phyloP scores from a whole-genome alignment of 176 grass and related monocot species.

The Carex scoparia region DNA sequence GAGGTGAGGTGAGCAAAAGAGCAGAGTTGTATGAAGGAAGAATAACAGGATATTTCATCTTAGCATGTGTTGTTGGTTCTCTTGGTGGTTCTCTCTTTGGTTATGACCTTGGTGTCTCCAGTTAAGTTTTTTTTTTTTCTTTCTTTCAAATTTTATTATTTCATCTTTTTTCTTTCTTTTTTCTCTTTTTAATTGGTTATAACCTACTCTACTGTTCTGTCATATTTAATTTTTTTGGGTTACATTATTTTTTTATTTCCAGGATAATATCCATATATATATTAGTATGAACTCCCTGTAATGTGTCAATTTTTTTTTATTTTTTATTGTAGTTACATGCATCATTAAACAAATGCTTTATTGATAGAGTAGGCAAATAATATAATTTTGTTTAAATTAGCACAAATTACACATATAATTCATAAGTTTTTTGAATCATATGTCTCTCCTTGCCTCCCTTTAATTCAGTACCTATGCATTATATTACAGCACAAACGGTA shows the following conservation, averaged over 20 bases:
- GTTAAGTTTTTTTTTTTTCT: conserved; percentile 26
- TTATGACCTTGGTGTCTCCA: conserved; percentile 93
- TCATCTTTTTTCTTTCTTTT: neutral
- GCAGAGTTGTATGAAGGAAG: conserved; percentile 72
- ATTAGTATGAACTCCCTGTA: neutral
- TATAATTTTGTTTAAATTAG: no score
- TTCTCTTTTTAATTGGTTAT: neutral
- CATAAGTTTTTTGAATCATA: no score
- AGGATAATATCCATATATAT: neutral
- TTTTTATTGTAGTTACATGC: no score
- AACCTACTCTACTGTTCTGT: neutral
- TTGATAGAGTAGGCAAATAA: no score
- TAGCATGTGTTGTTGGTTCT: conserved; percentile 87
- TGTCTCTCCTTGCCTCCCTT: no score
- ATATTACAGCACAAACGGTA: no score
- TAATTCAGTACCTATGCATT: neutral
- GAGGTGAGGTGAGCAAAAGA: conserved; percentile 40
- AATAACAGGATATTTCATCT: conserved; percentile 80
- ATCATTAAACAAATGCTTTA: no score
- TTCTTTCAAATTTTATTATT: neutral
- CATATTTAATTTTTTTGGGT: neutral
- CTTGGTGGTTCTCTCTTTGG: conserved; percentile 98
- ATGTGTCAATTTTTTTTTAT: neutral
- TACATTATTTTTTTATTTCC: neutral
- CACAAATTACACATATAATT: no score